A percentile compares a stretch with the other conserved stretches of the same genome.
phyloP scores from a whole-genome alignment of 2,329 filamentous ascomycete genomes.

The Fusarium sp. region DNA sequence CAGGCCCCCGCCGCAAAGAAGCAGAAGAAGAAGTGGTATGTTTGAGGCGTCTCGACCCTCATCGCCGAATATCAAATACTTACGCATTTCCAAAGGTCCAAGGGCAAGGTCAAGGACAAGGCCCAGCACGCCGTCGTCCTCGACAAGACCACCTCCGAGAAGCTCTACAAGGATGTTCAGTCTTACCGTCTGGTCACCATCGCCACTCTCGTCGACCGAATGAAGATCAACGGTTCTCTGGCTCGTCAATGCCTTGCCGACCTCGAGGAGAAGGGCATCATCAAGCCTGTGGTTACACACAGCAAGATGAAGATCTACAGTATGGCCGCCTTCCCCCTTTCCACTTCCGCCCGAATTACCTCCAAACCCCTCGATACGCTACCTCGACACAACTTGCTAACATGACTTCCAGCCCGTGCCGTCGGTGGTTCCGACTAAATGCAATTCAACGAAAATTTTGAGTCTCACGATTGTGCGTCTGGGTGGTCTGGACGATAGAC shows the following conservation, averaged over 20 bases:
- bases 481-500: constrained; percentile 53
- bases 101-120: constrained; percentile 97
- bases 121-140: constrained; percentile 99
- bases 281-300: constrained; percentile 97
- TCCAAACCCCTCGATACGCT: neutral
- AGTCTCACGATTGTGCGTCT: constrained; percentile 56
- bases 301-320: constrained; percentile 99
- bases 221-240: constrained; percentile 99
- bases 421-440: constrained; percentile 63
- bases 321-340: constrained; percentile 55
- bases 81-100: constrained; percentile 49
- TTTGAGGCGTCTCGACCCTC: constrained; percentile 29
- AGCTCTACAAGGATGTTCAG: constrained; percentile 99
- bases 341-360: constrained; percentile 14
- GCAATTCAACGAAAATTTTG: constrained; percentile 48
- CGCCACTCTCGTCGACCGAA: constrained; percentile 96
- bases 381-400: constrained; percentile 47
- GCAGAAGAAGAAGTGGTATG: constrained; percentile 64
- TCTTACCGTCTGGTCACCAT: constrained; percentile 99
- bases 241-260: constrained; percentile 90
- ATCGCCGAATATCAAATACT: constrained; percentile 34
- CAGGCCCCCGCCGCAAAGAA: constrained; percentile 62
- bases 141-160: constrained; percentile 97
- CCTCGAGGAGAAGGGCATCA: constrained; percentile 97
- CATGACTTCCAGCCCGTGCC: constrained; percentile 64